Evolutionary conservation across 75 land plant species (phyloP), one percentile per base, ranked within the genome.

Genomic region (Picea glauca): DNA sequence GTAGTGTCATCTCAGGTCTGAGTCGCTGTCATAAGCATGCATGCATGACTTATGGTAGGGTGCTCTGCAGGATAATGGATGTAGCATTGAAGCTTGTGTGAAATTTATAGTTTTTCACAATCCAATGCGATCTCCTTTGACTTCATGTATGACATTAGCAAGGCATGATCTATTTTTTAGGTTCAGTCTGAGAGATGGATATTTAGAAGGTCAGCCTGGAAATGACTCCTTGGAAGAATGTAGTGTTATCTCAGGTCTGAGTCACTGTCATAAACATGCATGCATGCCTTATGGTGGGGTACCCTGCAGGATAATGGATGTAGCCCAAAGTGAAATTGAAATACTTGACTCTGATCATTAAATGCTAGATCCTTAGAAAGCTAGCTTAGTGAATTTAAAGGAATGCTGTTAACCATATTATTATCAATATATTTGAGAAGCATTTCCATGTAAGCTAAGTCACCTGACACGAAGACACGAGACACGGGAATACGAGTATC

Each of bases 11-110:
- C 33, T 65, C 20, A 65, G 68, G 68, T 30, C 31, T 40, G n/a
- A 68, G 50, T 14, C 33, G 8, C 73, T 68, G 73, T 68, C 33
- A 68, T 68, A 20, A 68, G 73, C 50, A 68, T 40, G n/a, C 21
- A 38, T 35, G 35, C 46, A 38, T 68, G 43, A 40, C 40, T 18
- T 40, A 68, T 20, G 50, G 7, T 35, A 46, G 73, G 11, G 6
- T 20, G 38, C 21, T 21, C 46, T 68, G 33, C 40, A 33, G 38
- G 40, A 15, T 6, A 32, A 5, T 32, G 13, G 31, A 65, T 65
- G 33, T 32, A 65, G 38, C 4, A 40, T 4, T 40, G 43, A 40
- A 40, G 43, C 5, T 40, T 35, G 43, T 15, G 43, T 40, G 17
- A 35, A 66, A 13, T 13, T 3, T 21, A 3, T 66, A 66, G 70